Evolutionary conservation across 2,329 filamentous ascomycete species (phyloP).

Genomic region (Geoglossum cookeanum): DNA sequence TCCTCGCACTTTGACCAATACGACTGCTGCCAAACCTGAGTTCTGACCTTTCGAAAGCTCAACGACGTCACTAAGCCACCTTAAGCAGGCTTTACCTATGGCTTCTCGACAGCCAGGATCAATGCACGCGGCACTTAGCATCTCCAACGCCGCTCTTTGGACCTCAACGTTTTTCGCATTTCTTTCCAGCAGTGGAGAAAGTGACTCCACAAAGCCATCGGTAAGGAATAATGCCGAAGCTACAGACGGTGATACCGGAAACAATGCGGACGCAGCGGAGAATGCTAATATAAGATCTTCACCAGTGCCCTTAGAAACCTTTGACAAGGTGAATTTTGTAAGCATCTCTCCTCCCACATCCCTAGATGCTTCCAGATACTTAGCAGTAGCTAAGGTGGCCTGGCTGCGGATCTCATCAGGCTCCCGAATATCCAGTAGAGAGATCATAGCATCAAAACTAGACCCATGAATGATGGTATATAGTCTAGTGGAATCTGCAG

Average conservation of each 20-base stretch:
- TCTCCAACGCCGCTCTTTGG: constrained; percentile 68
- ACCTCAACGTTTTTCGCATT: constrained; percentile 74
- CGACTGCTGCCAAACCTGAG: constrained; percentile 43
- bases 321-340: constrained; percentile 52
- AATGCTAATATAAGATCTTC: constrained; percentile 85
- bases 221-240: constrained; percentile 67
- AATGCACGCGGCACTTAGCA: constrained; percentile 83
- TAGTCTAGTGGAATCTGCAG: constrained; percentile 31
- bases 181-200: constrained; percentile 57
- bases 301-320: constrained; percentile 54
- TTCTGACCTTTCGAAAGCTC: constrained; percentile 44
- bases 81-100: constrained; percentile 64
- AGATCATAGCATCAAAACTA: constrained; percentile 68
- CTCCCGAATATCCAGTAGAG: constrained; percentile 69
- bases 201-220: constrained; percentile 63
- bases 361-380: constrained; percentile 61
- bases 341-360: constrained; percentile 53
- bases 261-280: constrained; percentile 74
- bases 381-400: constrained; percentile 63
- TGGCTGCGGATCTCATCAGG: constrained; percentile 56
- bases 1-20: constrained; percentile 53
- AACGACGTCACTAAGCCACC: constrained; percentile 75
- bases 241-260: constrained; percentile 63
- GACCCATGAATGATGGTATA: constrained; percentile 39
- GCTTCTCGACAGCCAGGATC: constrained; percentile 65